phyloP scores from a whole-genome alignment of 768 basidiomycete genomes.

The Tephrocybe sp. region DNA sequence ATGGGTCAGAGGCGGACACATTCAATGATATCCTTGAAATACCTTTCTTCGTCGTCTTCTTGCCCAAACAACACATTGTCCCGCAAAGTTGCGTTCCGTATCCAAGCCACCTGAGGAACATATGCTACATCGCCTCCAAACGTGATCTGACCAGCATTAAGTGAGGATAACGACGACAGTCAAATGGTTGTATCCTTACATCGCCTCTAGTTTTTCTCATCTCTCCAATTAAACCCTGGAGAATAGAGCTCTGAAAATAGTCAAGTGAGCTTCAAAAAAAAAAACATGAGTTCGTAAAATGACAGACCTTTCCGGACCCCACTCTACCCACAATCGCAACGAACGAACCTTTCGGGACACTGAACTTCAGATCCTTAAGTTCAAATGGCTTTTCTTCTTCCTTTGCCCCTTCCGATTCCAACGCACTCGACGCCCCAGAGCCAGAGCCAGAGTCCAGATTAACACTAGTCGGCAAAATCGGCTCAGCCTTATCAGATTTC shows the following conservation, averaged over 20 bases:
- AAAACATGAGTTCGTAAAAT: background rate
- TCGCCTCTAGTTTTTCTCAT: constrained; percentile 61
- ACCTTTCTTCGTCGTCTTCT: constrained; percentile 55
- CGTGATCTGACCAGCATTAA: constrained; percentile 28
- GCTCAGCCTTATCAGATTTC: constrained; percentile 14
- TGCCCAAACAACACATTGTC: constrained; percentile 77
- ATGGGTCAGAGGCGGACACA: background rate
- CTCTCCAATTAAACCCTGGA: constrained; percentile 61
- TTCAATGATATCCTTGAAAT: background rate
- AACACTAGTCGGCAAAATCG: constrained; percentile 20
- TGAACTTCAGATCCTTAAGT: constrained; percentile 42
- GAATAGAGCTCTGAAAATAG: constrained; percentile 44
- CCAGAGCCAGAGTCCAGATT: no score
- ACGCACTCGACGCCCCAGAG: constrained; percentile 10
- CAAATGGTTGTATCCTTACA: constrained; percentile 26
- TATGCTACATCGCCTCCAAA: constrained; percentile 57
- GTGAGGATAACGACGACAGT: background rate
- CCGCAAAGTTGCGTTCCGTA: constrained; percentile 62
- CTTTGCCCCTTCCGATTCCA: constrained; percentile 10
- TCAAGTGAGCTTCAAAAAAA: background rate
- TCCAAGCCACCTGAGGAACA: constrained; percentile 64
- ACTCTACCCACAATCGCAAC: constrained; percentile 75
- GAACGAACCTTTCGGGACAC: constrained; percentile 53
- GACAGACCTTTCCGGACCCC: constrained; percentile 63
- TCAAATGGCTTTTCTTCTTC: constrained; percentile 48